Base-by-base conservation (phyloP, 768 basidiomycete species). In the Lanmaoa pseudosensibilis region DNA sequence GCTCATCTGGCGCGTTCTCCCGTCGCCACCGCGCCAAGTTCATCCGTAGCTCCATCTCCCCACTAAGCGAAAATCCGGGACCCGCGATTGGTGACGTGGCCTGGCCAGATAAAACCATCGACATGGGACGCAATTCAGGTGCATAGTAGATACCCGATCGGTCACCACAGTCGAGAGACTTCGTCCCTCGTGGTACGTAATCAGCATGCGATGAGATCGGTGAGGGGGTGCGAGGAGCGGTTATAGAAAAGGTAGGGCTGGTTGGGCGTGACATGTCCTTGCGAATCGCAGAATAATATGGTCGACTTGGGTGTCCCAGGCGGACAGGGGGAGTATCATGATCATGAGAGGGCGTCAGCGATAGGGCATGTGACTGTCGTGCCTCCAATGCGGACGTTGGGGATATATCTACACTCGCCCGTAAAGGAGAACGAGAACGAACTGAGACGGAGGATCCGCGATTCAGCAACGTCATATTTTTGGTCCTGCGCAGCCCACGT, bases 11-110 rank as follows among this genome's bases (percentile, higher is more conserved):
- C 23, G 68, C 66, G 40, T 73, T 56, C 45, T 70, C 69, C 45
- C 50, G 65, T 50, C 67, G 64, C 63, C 74, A 69, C 57, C 68
- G 68, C 10, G 82, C 82, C 36, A 83, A 67, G 2, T 79, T 77
- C 81, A 84, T 83, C 60, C 78, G 73, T 69, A 84, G 58, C 65
- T 85, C 83, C 52, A 79, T 81, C 69, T 84, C 81, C 12, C 83
- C 83, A 51, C 82, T 85, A 60, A 85, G 71, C 53, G 83, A 85
- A 65, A 75, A 83, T 15, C 83, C 83, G 15, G 69, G 65, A 36
- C 61, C 27, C 5, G 58, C 25, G 12, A 51, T 54, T 1, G 66
- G 56, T 30, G 65, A 58, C 43, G 59, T 59, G 41, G 61, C 50
- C 50, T 57, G 61, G 38, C 59, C 64, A 38, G 61, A 64, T 25